Percentiles rank a stretch among this genome's conserved stretches.
These are phyloP conservation scores for Dillenia suffruticosa DNA, from an alignment of 164 flowering plant species.

Conservation along the genomic window DNA sequence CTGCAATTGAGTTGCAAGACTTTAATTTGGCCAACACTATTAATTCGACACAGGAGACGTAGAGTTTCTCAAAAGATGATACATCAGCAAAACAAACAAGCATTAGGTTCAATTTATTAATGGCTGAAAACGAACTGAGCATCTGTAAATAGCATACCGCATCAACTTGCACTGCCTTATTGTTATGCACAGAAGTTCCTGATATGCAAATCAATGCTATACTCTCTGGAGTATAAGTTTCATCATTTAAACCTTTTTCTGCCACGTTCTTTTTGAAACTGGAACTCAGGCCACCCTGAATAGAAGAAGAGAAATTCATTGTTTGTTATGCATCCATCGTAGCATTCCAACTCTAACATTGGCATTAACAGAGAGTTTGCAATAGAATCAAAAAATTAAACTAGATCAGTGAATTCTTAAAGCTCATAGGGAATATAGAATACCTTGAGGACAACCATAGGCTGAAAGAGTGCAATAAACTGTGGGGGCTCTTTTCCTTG, in stretches of 20 bases:
- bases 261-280: constrained; percentile 73
- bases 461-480: constrained; percentile 90
- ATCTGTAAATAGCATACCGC: constrained; percentile 40
- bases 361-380: not conserved
- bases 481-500: constrained; percentile 98
- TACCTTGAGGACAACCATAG: constrained; percentile 95
- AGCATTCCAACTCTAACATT: not conserved
- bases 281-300: constrained; percentile 93
- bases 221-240: constrained; percentile 69
- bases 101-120: too few relatives aligned
- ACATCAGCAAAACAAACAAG: too few relatives aligned
- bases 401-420: too few relatives aligned
- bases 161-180: constrained; percentile 87
- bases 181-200: constrained; percentile 80
- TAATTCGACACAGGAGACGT: too few relatives aligned
- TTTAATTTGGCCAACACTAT: too few relatives aligned
- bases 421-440: not conserved
- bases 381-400: too few relatives aligned
- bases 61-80: too few relatives aligned
- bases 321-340: too few relatives aligned
- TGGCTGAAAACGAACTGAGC: too few relatives aligned
- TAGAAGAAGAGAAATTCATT: constrained; percentile 5
- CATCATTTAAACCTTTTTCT: constrained; percentile 79
- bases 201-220: constrained; percentile 82
- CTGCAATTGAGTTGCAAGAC: too few relatives aligned